phyloP scores from a whole-genome alignment of 2,329 filamentous ascomycete genomes.

The Diaporthe destruens region DNA sequence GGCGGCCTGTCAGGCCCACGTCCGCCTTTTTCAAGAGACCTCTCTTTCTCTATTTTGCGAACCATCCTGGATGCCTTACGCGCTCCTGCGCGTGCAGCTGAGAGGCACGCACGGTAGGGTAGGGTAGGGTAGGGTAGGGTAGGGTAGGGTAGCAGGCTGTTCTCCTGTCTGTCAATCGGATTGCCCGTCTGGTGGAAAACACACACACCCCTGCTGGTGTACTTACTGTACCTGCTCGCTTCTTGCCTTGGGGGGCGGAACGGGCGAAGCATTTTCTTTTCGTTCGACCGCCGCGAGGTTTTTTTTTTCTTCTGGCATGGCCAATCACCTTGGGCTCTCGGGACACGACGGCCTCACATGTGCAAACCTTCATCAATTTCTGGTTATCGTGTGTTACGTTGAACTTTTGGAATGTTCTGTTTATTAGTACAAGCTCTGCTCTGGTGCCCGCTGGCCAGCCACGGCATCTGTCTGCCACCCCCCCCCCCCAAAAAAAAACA shows the following conservation, averaged over 20 bases:
- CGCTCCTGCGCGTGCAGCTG: not conserved
- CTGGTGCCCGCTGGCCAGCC: no score
- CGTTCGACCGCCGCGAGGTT: not conserved
- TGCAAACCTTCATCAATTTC: not conserved
- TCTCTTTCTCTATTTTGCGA: not conserved
- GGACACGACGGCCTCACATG: slow-evolving; percentile 24
- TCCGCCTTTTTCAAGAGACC: slow-evolving; percentile 6
- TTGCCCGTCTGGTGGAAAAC: not conserved
- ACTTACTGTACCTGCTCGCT: not conserved
- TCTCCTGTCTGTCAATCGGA: not conserved
- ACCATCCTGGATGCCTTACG: slow-evolving; percentile 28
- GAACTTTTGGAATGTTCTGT: not conserved
- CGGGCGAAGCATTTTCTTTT: not conserved
- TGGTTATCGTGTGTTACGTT: slow-evolving; percentile 14
- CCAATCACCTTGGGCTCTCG: slow-evolving; percentile 15
- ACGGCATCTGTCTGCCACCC: no score
- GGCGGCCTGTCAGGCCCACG: not conserved
- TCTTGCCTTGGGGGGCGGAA: not conserved
- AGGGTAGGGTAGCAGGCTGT: no score
- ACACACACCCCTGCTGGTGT: not conserved
- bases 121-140: no score
- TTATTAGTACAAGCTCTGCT: no score
- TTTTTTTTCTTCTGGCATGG: not conserved
- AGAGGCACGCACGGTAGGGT: not conserved
- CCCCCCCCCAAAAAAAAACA: no score